Evolutionary conservation across 1,139 yeast genomes (phyloP), one percentile per base, ranked within the genome.

Genomic region (Arxiozyma telluris): DNA sequence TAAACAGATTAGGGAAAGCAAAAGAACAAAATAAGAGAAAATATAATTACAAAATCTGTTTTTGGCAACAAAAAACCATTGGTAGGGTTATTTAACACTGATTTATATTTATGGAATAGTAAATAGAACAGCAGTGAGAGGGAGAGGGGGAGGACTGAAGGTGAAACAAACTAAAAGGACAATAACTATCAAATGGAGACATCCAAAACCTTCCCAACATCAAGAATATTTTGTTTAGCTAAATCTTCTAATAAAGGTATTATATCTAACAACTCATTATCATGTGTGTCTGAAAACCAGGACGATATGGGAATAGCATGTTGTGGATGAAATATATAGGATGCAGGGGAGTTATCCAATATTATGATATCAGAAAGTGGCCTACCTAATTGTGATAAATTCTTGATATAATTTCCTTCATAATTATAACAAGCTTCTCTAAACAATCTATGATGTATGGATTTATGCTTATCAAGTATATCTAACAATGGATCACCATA

Each of bases 201-300:
- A 72, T 90, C 98, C 64, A 91, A 77, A 42, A 91, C 94, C 60
- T 84, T 72, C 44, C 90, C 83, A 49, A 91, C 94, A 71, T 91
- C 96, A 61, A 84, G 85, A 50, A 90, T 96, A 43, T 68, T 67
- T 6, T 65, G 64, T 58, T 76, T 76, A 9, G 96, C 80, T 58
- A 93, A 74, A 69, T 93, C 98, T 69, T 89, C 88, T 64, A 93
- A 77, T 61, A 94, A 83, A 18, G 98, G 98, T 57, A 94, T 75
- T 71, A 93, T 81, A 72, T 93, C 98, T 59, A 88, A 72, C 63
- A 93, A 77, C 75, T 93, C 99, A 67, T 91, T 91, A 70, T 93
- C 99, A 69, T 93, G 98, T 45, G 94, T 84, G 73, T 93, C 99
- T 62, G 96, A 88, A 75, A 94, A 93, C 99, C 99, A 93, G 69